Evolutionary conservation across 768 basidiomycete genomes (phyloP).

Genomic region (Naganishia randhawae): DNA sequence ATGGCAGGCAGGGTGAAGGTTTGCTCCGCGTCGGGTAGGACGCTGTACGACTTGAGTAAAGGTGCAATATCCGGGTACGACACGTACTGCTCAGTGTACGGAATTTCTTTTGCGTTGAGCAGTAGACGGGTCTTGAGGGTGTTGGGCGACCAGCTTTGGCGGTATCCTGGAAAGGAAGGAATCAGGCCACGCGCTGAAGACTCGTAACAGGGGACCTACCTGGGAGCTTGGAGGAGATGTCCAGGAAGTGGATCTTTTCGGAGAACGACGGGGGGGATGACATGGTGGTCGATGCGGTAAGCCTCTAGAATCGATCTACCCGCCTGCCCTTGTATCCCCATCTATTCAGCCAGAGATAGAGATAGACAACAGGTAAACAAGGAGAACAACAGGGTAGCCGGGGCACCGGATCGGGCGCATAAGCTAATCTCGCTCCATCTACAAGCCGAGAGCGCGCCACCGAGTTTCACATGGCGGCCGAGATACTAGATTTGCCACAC

Average conservation of each 20-base stretch:
- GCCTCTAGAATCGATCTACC: too few species aligned
- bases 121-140: slow-evolving; percentile 32
- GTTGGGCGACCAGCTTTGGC: slow-evolving; percentile 36
- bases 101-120: slow-evolving; percentile 33
- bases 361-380: too few species aligned
- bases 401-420: too few species aligned
- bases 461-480: too few species aligned
- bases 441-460: too few species aligned
- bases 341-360: too few species aligned
- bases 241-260: slow-evolving; percentile 26
- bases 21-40: background rate
- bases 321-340: too few species aligned
- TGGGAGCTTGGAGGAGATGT: slow-evolving; percentile 22
- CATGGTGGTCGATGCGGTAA: too few species aligned
- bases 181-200: too few species aligned
- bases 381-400: too few species aligned
- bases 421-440: too few species aligned
- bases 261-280: background rate
- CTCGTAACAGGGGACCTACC: slow-evolving; percentile 14
- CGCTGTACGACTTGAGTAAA: slow-evolving; percentile 22
- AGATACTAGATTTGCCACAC: too few species aligned
- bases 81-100: slow-evolving; percentile 31
- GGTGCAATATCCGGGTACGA: slow-evolving; percentile 35
- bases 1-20: slow-evolving; percentile 25
- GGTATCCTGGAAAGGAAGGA: slow-evolving; percentile 11